phyloP scores from a whole-genome alignment of 192 early-diverging fungal species.

The Coemansia sp. region DNA sequence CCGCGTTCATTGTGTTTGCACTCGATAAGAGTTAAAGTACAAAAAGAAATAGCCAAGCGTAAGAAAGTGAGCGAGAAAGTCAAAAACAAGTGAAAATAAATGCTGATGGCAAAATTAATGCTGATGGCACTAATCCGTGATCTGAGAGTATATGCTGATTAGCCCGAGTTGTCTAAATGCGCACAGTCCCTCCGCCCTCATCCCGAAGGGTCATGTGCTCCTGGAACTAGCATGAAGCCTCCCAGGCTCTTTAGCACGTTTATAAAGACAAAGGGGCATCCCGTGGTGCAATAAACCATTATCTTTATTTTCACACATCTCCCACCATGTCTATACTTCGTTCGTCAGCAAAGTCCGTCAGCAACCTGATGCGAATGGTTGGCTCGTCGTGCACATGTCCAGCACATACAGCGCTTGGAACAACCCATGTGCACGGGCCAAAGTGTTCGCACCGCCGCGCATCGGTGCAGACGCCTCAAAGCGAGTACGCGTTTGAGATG shows the following conservation, averaged over 20 bases:
- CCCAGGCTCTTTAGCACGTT: too few relatives aligned
- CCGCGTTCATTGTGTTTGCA: too few relatives aligned
- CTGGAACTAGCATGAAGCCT: too few relatives aligned
- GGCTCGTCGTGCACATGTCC: constrained; percentile 53
- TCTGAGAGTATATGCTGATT: too few relatives aligned
- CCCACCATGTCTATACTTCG: constrained; percentile 11
- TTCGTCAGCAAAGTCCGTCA: constrained; percentile 38
- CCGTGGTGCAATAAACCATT: too few relatives aligned
- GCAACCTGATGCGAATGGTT: constrained; percentile 55
- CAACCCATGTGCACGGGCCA: constrained; percentile 20
- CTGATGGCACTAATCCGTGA: neutral
- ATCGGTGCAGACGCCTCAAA: constrained; percentile 19
- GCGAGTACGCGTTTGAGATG: constrained; percentile 83
- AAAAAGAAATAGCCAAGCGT: too few relatives aligned
- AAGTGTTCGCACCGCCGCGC: constrained; percentile 23
- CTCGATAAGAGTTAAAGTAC: too few relatives aligned
- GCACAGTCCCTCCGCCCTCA: neutral
- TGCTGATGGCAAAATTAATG: neutral
- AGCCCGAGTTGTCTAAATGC: neutral
- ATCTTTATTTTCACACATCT: too few relatives aligned
- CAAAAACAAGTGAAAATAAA: too few relatives aligned
- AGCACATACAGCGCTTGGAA: constrained; percentile 28
- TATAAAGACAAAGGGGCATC: too few relatives aligned
- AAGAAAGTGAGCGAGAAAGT: too few relatives aligned
- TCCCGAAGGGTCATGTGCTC: too few relatives aligned